Evolutionary conservation across 305 asterid genomes (phyloP).

Genomic region (Withania somnifera): DNA sequence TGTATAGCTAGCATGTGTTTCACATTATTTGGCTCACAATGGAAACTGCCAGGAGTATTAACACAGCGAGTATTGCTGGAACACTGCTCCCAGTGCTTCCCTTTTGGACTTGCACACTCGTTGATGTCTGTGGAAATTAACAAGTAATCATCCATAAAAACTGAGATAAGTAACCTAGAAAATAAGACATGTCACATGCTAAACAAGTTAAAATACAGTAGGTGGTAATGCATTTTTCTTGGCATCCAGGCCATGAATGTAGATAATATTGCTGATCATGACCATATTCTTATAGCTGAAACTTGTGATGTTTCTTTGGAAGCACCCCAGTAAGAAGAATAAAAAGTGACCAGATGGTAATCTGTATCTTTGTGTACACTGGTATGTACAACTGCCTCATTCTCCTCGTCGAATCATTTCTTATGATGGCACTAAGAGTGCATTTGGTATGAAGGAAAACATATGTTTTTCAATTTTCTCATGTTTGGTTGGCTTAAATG

Average conservation of each 20-base stretch:
- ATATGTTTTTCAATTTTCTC: too few relatives aligned
- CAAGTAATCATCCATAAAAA: neutral
- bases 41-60: constrained; percentile 19
- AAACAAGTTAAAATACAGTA: too few relatives aligned
- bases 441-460: too few relatives aligned
- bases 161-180: too few relatives aligned
- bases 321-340: neutral
- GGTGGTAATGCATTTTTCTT: constrained; percentile 16
- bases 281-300: neutral
- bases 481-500: too few relatives aligned
- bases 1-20: neutral
- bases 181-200: too few relatives aligned
- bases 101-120: constrained; percentile 14
- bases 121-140: constrained; percentile 10
- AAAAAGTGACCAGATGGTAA: neutral
- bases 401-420: neutral
- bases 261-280: neutral
- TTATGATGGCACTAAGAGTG: neutral
- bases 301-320: neutral
- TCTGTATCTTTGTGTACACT: neutral
- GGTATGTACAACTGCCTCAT: neutral
- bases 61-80: neutral
- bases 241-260: constrained; percentile 13
- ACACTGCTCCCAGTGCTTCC: constrained; percentile 12
- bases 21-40: neutral